Conservation (phyloP, 108 stramenopile species). For the Cylindrotheca closterium region DNA sequence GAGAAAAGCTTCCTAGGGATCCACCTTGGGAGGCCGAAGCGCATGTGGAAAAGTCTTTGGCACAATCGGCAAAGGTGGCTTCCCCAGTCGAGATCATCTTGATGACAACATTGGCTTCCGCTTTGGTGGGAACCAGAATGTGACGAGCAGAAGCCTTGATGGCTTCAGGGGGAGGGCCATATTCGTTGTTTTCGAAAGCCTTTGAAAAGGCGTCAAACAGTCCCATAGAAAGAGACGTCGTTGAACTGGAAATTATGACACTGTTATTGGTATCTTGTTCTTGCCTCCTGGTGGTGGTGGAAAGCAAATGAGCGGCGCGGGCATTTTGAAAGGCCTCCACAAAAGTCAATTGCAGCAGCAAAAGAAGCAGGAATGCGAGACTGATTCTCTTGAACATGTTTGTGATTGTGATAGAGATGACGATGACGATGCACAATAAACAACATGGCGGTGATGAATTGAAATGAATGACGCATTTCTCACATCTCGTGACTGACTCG, state of each 20-base stretch:
- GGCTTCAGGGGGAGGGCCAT: constrained; percentile 67
- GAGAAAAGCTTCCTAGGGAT: constrained; percentile 64
- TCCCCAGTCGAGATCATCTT: constrained; percentile 44
- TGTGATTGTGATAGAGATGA: too few relatives aligned
- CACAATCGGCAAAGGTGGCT: constrained; percentile 43
- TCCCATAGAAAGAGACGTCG: constrained; percentile 42
- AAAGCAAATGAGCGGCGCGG: too few relatives aligned
- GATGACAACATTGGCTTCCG: constrained; percentile 54
- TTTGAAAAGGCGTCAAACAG: constrained; percentile 54
- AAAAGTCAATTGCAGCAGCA: too few relatives aligned
- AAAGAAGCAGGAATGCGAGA: too few relatives aligned
- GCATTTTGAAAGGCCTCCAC: too few relatives aligned
- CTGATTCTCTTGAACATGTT: too few relatives aligned
- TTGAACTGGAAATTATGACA: not conserved
- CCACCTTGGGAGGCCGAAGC: constrained; percentile 63
- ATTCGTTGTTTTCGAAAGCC: constrained; percentile 63
- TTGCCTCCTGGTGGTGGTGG: too few relatives aligned
- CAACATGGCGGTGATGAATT: too few relatives aligned
- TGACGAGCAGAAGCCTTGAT: constrained; percentile 80
- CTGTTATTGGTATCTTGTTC: not conserved
- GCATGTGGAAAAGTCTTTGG: constrained; percentile 65
- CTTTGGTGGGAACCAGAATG: constrained; percentile 60
- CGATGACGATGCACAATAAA: too few relatives aligned
- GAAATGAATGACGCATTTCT: too few relatives aligned
- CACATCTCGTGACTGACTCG: too few relatives aligned